These are phyloP conservation scores for Lumnitzera littorea DNA, from an alignment of 345 rosid species.

Conservation along the genomic window DNA sequence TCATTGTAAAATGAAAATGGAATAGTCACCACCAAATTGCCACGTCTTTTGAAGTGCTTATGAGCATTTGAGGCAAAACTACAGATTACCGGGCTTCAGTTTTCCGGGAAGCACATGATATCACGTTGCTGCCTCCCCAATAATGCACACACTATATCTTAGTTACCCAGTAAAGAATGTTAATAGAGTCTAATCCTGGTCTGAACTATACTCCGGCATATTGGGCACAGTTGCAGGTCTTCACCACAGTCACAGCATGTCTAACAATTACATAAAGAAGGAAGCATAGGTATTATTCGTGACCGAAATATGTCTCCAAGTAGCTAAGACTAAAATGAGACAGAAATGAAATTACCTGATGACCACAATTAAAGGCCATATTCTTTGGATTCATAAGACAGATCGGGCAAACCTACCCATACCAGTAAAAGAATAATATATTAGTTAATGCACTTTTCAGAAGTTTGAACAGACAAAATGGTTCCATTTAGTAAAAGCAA, in stretches of 20 bases:
- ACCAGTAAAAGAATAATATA: not conserved
- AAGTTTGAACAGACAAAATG: not conserved
- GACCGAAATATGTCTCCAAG: not conserved
- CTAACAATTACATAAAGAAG: conserved; percentile 13
- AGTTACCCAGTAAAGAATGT: not conserved
- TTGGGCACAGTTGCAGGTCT: conserved; percentile 33
- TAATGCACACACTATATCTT: not conserved
- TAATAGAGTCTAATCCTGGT: conserved; percentile 40
- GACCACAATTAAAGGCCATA: conserved; percentile 53
- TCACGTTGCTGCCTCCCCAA: not conserved
- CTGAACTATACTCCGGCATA: conserved; percentile 31
- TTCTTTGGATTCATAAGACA: conserved; percentile 35
- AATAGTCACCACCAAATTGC: no score
- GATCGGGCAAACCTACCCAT: conserved; percentile 32
- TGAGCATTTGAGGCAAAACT: no score
- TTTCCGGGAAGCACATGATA: no score
- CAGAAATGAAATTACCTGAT: conserved; percentile 25
- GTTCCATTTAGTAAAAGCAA: not conserved
- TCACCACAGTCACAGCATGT: conserved; percentile 42
- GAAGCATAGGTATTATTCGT: not conserved
- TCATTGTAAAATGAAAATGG: no score
- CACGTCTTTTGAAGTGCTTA: no score
- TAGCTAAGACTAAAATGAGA: not conserved
- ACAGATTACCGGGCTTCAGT: no score
- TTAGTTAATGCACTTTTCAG: not conserved